Conservation (phyloP, 2,329 filamentous ascomycete genomes). For the Diaporthe longicolla region DNA sequence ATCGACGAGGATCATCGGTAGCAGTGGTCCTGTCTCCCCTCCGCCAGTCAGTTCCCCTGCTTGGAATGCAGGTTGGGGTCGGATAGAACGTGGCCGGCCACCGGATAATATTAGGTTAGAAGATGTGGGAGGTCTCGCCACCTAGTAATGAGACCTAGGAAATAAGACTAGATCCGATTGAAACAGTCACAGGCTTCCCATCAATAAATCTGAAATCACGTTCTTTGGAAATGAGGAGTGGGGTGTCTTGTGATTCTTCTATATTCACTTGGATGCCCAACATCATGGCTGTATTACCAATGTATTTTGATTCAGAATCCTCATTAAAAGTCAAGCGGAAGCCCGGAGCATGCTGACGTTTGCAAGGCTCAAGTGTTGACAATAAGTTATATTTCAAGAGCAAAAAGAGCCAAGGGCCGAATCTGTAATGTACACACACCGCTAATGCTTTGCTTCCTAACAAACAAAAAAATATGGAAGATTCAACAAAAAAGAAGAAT, state of each 20-base stretch:
- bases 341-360: neutral
- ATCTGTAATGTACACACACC: conserved; percentile 32
- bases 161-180: neutral
- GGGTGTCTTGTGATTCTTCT: neutral
- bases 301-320: neutral
- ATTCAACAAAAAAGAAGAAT: conserved; percentile 14
- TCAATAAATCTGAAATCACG: neutral
- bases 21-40: conserved; percentile 32
- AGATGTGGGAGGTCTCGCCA: conserved; percentile 55
- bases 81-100: conserved; percentile 52
- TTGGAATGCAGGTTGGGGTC: conserved; percentile 58
- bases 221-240: neutral
- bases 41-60: conserved; percentile 50
- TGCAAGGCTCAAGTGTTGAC: neutral
- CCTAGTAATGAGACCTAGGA: neutral
- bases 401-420: conserved; percentile 8
- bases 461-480: conserved; percentile 22
- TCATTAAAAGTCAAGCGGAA: neutral
- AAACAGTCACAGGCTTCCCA: neutral
- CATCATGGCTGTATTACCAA: neutral
- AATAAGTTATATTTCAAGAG: conserved; percentile 22
- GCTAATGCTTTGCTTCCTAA: conserved; percentile 40
- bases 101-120: conserved; percentile 54
- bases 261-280: neutral
- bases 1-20: conserved; percentile 45